These are phyloP conservation scores for Castanea sativa DNA, from an alignment of 306 rosid genomes.

Conservation along the genomic window DNA sequence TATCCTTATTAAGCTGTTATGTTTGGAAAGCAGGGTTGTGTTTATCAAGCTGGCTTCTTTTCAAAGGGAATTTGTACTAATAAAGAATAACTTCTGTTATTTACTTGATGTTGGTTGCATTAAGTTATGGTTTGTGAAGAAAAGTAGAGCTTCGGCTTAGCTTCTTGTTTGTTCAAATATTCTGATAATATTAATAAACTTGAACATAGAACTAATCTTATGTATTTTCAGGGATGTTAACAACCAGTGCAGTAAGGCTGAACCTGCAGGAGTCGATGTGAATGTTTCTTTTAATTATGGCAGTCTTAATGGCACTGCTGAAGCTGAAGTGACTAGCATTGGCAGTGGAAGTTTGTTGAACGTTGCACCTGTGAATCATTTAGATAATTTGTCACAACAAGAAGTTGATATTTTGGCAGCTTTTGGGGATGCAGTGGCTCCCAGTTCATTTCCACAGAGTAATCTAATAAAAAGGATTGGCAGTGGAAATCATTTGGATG, in stretches of 20 bases:
- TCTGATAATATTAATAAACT: background rate
- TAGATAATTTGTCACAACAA: conserved; percentile 21
- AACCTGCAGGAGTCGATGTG: background rate
- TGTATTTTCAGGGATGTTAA: conserved; percentile 30
- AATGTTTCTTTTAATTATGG: background rate
- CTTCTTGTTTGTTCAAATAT: background rate
- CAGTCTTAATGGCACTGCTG: conserved; percentile 8
- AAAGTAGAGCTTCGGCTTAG: background rate
- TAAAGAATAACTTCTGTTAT: background rate
- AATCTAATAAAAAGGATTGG: conserved; percentile 48
- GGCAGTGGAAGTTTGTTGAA: conserved; percentile 23
- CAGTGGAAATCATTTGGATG: background rate
- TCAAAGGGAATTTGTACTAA: background rate
- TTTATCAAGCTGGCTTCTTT: background rate
- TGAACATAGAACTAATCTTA: background rate
- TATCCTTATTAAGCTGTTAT: background rate
- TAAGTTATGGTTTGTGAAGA: background rate
- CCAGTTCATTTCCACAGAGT: conserved; percentile 27
- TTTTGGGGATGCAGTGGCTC: conserved; percentile 59
- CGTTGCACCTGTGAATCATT: conserved; percentile 19
- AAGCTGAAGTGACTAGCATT: conserved; percentile 28
- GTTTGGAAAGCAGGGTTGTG: background rate
- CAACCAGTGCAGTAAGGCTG: conserved; percentile 5
- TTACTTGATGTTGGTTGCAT: background rate
- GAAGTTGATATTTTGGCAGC: conserved; percentile 47